Percentiles rank a stretch among this genome's conserved stretches.
Conservation (phyloP, 2,329 filamentous ascomycete species). For the Monosporascus sp. region DNA sequence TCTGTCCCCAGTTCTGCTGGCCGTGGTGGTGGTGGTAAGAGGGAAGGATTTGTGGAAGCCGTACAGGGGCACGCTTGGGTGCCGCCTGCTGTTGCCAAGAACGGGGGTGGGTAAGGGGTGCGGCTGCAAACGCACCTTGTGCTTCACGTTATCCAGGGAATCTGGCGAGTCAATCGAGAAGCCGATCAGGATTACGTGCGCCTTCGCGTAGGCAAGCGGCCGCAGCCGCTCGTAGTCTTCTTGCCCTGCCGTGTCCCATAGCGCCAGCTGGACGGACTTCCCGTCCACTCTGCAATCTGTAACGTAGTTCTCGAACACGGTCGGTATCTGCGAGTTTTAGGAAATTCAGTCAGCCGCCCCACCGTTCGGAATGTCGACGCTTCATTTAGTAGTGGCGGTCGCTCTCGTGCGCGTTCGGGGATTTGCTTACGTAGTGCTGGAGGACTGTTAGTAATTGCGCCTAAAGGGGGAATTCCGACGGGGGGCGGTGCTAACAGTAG, state of each 20-base stretch:
- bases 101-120: neutral
- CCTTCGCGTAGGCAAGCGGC: constrained; percentile 92
- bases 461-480: constrained; percentile 3
- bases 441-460: constrained; percentile 20
- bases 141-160: constrained; percentile 95
- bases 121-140: constrained; percentile 61
- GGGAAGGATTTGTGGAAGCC: too few relatives aligned
- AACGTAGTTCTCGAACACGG: constrained; percentile 99
- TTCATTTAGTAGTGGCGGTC: constrained; percentile 9
- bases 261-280: constrained; percentile 93
- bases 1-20: neutral
- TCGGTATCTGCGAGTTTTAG: constrained; percentile 64
- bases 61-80: too few relatives aligned
- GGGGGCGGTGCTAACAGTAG: constrained; percentile 65
- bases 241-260: constrained; percentile 99
- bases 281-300: constrained; percentile 98
- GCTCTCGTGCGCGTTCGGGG: constrained; percentile 2
- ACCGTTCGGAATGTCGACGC: neutral
- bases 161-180: constrained; percentile 95
- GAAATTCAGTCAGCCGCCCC: neutral
- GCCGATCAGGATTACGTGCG: constrained; percentile 93
- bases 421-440: constrained; percentile 54
- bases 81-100: neutral
- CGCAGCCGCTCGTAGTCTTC: constrained; percentile 97
- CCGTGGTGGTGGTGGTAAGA: neutral